These are phyloP conservation scores for Calvatia gigantea DNA, from an alignment of 768 basidiomycete species.

Conservation along the genomic window DNA sequence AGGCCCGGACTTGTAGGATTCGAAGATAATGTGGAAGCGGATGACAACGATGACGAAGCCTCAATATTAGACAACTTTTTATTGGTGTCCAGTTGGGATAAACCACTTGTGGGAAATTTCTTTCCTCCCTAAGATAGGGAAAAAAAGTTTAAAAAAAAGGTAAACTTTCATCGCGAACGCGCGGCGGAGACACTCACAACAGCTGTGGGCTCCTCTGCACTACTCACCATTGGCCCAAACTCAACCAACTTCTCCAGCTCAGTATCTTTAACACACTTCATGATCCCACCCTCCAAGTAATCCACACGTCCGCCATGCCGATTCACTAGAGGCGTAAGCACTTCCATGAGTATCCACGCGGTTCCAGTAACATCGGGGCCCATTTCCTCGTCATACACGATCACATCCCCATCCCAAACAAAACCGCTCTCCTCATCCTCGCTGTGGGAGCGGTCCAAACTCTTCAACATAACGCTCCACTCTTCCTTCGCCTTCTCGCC, in stretches of 20 bases:
- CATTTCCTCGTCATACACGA: constrained; percentile 79
- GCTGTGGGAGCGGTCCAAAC: constrained; percentile 19
- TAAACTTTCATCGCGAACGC: background rate
- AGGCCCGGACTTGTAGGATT: constrained; percentile 2
- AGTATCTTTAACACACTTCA: constrained; percentile 55
- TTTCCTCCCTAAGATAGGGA: constrained; percentile 1
- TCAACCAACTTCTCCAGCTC: constrained; percentile 51
- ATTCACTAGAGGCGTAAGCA: constrained; percentile 56
- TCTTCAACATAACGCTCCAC: constrained; percentile 38
- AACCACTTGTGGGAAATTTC: constrained; percentile 27
- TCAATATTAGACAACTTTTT: constrained; percentile 60
- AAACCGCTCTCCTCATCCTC: constrained; percentile 22
- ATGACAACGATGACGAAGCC: constrained; percentile 32
- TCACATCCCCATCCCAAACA: constrained; percentile 72
- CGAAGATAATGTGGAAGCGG: constrained; percentile 26
- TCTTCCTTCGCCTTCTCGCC: constrained; percentile 67
- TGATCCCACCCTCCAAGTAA: constrained; percentile 73
- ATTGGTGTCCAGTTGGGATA: constrained; percentile 69
- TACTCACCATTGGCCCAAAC: constrained; percentile 23
- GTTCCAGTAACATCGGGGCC: constrained; percentile 50
- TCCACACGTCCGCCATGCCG: constrained; percentile 44
- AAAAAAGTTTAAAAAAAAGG: background rate
- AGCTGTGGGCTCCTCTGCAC: constrained; percentile 25
- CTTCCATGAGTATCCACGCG: constrained; percentile 68
- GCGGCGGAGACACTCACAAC: background rate